A percentile compares a stretch with the other conserved stretches of the same genome.
These are phyloP conservation scores for Daldinia vernicosa DNA, from an alignment of 495 filamentous ascomycete species.

Conservation along the genomic window DNA sequence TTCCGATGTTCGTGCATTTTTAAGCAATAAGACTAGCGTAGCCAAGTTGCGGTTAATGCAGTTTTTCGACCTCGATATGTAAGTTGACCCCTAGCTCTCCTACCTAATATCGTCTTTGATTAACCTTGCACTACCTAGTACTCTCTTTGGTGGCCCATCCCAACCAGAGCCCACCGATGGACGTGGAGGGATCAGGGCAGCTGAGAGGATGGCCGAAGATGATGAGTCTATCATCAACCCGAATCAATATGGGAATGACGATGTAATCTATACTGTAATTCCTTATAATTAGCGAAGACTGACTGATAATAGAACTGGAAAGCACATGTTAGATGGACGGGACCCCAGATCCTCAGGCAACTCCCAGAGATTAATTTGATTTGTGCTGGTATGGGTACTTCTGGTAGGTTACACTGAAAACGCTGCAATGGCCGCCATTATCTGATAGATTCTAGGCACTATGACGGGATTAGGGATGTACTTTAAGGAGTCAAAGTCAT, in stretches of 20 bases:
- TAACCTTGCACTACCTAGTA: constrained; percentile 37
- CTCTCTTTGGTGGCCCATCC: constrained; percentile 65
- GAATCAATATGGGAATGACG: constrained; percentile 67
- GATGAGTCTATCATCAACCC: constrained; percentile 59
- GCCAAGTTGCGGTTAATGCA: constrained; percentile 64
- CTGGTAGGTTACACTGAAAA: constrained; percentile 35
- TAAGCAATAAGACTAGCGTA: constrained; percentile 68
- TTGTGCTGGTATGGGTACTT: constrained; percentile 66
- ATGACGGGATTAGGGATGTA: constrained; percentile 65
- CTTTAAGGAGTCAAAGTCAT: constrained; percentile 63
- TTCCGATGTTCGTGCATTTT: constrained; percentile 62
- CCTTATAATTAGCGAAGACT: background rate
- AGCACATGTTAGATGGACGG: constrained; percentile 68
- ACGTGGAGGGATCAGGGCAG: constrained; percentile 61
- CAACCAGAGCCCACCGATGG: constrained; percentile 65
- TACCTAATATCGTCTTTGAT: background rate
- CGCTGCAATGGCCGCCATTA: background rate
- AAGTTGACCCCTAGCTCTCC: constrained; percentile 8
- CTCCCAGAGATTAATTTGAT: constrained; percentile 67
- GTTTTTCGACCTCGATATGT: constrained; percentile 68
- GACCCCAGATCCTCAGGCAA: constrained; percentile 66
- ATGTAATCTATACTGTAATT: constrained; percentile 33
- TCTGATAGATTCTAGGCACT: constrained; percentile 48
- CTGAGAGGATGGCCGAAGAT: constrained; percentile 52
- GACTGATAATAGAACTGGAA: constrained; percentile 59